These are phyloP conservation scores for Collybiopsis confluens DNA, from an alignment of 768 basidiomycete species.

Conservation along the genomic window DNA sequence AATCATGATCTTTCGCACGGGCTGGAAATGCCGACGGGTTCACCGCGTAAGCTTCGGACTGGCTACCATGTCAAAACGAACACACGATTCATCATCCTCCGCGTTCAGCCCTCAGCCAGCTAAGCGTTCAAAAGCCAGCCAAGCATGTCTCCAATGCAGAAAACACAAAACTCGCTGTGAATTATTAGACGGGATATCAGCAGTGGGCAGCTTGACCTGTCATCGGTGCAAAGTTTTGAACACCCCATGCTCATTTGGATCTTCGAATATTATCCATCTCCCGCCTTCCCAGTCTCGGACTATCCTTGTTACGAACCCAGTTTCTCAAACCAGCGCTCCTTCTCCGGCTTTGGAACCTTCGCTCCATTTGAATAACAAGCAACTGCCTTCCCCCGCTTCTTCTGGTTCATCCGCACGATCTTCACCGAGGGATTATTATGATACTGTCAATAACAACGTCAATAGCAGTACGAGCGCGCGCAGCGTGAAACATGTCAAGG, in stretches of 20 bases:
- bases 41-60: neutral
- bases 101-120: constrained; percentile 13
- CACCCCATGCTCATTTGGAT: constrained; percentile 43
- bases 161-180: constrained; percentile 48
- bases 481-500: constrained; percentile 16
- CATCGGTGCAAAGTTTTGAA: constrained; percentile 48
- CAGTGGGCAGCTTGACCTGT: constrained; percentile 28
- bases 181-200: constrained; percentile 36
- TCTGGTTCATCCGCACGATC: neutral
- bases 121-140: constrained; percentile 38
- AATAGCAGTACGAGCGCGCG: constrained; percentile 4
- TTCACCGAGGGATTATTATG: neutral
- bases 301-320: neutral
- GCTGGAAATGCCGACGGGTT: neutral
- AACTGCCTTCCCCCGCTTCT: constrained; percentile 2
- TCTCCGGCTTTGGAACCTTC: neutral
- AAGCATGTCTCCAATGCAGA: constrained; percentile 43
- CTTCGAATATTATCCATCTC: constrained; percentile 22
- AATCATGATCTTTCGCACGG: too few relatives aligned
- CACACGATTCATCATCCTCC: neutral
- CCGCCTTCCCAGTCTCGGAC: constrained; percentile 8
- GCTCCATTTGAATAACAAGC: neutral
- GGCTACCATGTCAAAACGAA: neutral
- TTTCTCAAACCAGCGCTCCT: neutral
- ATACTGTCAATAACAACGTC: neutral